A percentile compares a stretch with the other conserved stretches of the same genome.
phyloP scores from a whole-genome alignment of 768 basidiomycete genomes.

The Lentinula raphanica region DNA sequence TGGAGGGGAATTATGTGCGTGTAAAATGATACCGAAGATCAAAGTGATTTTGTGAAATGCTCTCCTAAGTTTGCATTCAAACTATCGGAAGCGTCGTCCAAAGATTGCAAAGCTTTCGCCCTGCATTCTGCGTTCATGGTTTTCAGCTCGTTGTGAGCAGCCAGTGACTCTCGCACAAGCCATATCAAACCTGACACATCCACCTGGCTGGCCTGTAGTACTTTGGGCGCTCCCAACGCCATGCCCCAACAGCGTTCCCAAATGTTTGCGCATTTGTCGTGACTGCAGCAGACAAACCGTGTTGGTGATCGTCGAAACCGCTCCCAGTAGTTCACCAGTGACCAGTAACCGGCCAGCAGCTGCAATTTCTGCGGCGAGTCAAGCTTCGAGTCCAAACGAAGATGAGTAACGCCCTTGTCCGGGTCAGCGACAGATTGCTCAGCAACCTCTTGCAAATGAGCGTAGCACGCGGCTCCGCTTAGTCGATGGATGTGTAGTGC shows the following conservation, averaged over 20 bases:
- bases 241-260: neutral
- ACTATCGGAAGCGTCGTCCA: neutral
- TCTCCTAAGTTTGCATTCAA: neutral
- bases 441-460: neutral
- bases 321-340: neutral
- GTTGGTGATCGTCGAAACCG: neutral
- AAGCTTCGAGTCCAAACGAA: neutral
- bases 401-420: neutral
- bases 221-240: neutral
- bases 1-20: neutral
- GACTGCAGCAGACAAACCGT: neutral
- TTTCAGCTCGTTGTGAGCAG: neutral
- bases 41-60: neutral
- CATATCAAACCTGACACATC: neutral
- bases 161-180: neutral
- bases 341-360: neutral
- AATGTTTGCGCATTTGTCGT: neutral
- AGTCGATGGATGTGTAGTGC: neutral
- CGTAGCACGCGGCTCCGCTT: neutral
- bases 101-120: neutral
- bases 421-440: neutral
- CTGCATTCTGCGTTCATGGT: neutral
- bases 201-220: neutral
- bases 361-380: neutral
- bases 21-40: neutral